Conservation (phyloP, 768 basidiomycete species). For the Termitomyces sp. region DNA sequence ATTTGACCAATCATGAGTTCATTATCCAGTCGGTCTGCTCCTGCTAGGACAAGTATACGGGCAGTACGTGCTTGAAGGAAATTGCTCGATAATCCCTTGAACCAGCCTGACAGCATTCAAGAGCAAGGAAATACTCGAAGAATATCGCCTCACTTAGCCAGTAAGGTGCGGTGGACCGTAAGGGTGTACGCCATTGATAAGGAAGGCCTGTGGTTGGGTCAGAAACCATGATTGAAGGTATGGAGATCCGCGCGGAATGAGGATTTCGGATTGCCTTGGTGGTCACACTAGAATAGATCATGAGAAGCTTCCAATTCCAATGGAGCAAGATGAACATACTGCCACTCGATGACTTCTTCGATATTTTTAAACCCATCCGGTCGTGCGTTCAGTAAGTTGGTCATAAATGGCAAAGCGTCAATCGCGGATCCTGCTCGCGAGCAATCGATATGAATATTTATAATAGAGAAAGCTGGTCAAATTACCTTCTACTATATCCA, state of each 20-base stretch:
- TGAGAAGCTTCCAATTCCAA: slow-evolving; percentile 1
- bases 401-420: slow-evolving; percentile 92
- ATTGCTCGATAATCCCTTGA: slow-evolving; percentile 68
- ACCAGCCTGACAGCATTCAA: slow-evolving; percentile 67
- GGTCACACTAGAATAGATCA: slow-evolving; percentile 44
- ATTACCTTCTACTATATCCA: slow-evolving; percentile 87
- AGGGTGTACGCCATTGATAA: slow-evolving; percentile 80
- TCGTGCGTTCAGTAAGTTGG: slow-evolving; percentile 75
- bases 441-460: neutral
- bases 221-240: slow-evolving; percentile 71
- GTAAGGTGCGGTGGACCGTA: slow-evolving; percentile 80
- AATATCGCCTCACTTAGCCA: slow-evolving; percentile 67
- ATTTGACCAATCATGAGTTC: slow-evolving; percentile 96
- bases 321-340: slow-evolving; percentile 51
- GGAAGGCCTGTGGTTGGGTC: slow-evolving; percentile 32
- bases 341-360: slow-evolving; percentile 92
- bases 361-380: slow-evolving; percentile 81
- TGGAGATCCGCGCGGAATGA: slow-evolving; percentile 81
- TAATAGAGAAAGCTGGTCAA: neutral
- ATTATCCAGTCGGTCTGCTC: slow-evolving; percentile 87
- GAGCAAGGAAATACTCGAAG: neutral
- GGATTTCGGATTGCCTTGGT: slow-evolving; percentile 81
- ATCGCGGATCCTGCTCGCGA: slow-evolving; percentile 71
- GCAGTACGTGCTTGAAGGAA: slow-evolving; percentile 80
- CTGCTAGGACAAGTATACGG: slow-evolving; percentile 85